phyloP scores from a whole-genome alignment of 345 rosid species.

The Viola odorata region DNA sequence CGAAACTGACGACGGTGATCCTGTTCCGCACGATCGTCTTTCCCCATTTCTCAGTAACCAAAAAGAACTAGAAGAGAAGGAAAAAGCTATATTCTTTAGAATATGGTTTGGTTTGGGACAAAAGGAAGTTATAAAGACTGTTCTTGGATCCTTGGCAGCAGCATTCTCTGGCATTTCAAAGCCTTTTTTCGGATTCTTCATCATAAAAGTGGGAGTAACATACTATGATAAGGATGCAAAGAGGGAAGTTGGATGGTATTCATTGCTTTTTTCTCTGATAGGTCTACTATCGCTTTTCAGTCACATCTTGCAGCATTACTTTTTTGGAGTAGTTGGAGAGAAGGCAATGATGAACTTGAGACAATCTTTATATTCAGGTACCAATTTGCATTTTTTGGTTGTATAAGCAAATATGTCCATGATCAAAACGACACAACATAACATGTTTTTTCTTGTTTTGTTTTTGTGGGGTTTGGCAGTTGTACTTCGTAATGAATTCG shows the following conservation, averaged over 20 bases:
- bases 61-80: conserved; percentile 11
- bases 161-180: conserved; percentile 63
- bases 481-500: conserved; percentile 45
- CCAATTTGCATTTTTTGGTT: background rate
- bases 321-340: conserved; percentile 59
- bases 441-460: background rate
- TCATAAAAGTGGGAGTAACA: conserved; percentile 51
- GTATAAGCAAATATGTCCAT: too few species aligned
- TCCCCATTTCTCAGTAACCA: too few species aligned
- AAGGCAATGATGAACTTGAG: conserved; percentile 60
- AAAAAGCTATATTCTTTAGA: conserved; percentile 37
- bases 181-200: conserved; percentile 58
- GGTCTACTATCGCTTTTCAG: conserved; percentile 47
- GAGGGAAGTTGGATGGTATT: conserved; percentile 37
- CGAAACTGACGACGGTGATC: background rate
- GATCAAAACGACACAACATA: background rate
- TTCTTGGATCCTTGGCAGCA: conserved; percentile 48
- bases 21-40: too few species aligned
- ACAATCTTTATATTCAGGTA: conserved; percentile 50
- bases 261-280: conserved; percentile 36
- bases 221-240: conserved; percentile 37
- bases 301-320: conserved; percentile 62
- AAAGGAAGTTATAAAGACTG: conserved; percentile 33
- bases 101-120: conserved; percentile 47
- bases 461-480: conserved; percentile 22